Base-by-base conservation (phyloP, 768 basidiomycete species). In the Boletus coccyginus region DNA sequence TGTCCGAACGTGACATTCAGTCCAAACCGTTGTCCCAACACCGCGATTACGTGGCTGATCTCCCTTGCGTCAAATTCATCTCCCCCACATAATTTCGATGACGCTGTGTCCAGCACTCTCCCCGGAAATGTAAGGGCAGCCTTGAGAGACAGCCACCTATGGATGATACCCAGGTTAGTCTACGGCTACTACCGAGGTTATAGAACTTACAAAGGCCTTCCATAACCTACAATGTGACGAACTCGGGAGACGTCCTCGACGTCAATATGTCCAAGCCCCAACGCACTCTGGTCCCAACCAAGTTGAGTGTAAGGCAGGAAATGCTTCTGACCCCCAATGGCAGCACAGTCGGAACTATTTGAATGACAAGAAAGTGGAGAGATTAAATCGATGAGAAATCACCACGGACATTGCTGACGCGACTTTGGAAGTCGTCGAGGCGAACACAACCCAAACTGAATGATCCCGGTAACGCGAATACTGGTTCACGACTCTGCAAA, bases 261-360 rank as follows among this genome's bases (percentile, higher is more conserved):
- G 12, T 32, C n/a, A 10, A 53, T n/a, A 11, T 46, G 33, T 17
- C 19, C 41, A 0, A 56, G 41, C 1, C 6, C 11, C 14, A 4
- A 2, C 4, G 64, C 60, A 17, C 7, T 7, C 7, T 62, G 63
- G n/a, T 65, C 63, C 63, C 63, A 65, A 31, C 60, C 60, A 0
- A 65, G 45, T 21, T 44, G 50, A 0, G 53, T 58, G 29, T 52
- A 55, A 21, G 63, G 50, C 1, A n/a, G 44, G 24, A 63, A 63
- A 11, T 52, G 42, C 10, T 21, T 13, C 12, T 42, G 5, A 1
- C 62, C 51, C 3, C 0, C 0, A 1, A 21, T 8, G 2, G 45
- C 19, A 14, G 54, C 14, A 6, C 53, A 42, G 9, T 19, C n/a
- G 4, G 63, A 62, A 40, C 51, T 42, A 12, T 59, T 57, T 64